Evolutionary conservation across 805 yeast genomes (phyloP).

Genomic region (Cyberlindnera sargentensis): DNA sequence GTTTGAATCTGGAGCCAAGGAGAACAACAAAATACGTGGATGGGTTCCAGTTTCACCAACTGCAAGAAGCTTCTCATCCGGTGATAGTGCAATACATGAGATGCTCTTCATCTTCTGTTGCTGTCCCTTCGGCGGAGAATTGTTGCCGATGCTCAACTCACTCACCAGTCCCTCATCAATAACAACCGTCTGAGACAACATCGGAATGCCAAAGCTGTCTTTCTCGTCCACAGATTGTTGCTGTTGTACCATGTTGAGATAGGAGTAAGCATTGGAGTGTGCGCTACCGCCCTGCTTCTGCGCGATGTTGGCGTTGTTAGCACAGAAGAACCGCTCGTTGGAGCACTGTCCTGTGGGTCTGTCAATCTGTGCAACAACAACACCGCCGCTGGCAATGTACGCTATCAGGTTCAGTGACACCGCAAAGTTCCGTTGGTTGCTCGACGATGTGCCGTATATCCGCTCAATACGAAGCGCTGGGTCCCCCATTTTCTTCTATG

Average conservation of each 20-base stretch:
- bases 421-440: conserved; percentile 32
- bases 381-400: conserved; percentile 55
- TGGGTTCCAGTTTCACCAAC: conserved; percentile 67
- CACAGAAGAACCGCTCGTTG: conserved; percentile 46
- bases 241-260: conserved; percentile 10
- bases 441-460: conserved; percentile 44
- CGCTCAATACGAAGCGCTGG: conserved; percentile 14
- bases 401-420: conserved; percentile 37
- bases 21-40: conserved; percentile 56
- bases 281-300: background rate
- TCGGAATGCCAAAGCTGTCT: conserved; percentile 13
- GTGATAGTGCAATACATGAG: conserved; percentile 51
- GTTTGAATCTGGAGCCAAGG: conserved; percentile 43
- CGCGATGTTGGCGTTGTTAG: conserved; percentile 24
- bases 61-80: conserved; percentile 47
- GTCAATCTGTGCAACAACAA: conserved; percentile 38
- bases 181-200: conserved; percentile 11
- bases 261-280: conserved; percentile 9
- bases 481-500: conserved; percentile 2
- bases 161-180: background rate
- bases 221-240: conserved; percentile 8
- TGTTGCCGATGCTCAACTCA: background rate
- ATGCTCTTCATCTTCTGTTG: conserved; percentile 42
- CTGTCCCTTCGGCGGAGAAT: conserved; percentile 9
- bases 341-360: conserved; percentile 14